A percentile compares a stretch with the other conserved stretches of the same genome.
These are phyloP conservation scores for Nicotiana knightiana DNA, from an alignment of 257 asterid species.

Conservation along the genomic window DNA sequence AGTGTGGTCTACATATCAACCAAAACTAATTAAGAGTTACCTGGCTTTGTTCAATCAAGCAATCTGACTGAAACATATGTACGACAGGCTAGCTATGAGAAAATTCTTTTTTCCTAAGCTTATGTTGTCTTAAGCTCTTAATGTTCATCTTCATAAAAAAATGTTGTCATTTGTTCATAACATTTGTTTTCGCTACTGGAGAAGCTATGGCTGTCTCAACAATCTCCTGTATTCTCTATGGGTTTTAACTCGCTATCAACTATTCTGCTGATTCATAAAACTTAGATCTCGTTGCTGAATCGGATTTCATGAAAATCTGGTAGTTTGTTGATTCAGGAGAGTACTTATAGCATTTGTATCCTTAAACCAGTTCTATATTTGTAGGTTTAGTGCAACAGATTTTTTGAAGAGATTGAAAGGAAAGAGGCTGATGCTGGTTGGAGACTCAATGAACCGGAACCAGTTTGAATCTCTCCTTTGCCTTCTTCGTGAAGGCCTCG, in stretches of 20 bases:
- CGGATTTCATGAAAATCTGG: no score
- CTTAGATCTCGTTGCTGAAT: not conserved
- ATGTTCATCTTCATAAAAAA: not conserved
- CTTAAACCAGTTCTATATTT: constrained; percentile 4
- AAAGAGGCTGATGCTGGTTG: constrained; percentile 83
- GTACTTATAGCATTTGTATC: not conserved
- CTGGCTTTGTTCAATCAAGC: not conserved
- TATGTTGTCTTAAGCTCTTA: not conserved
- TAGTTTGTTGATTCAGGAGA: not conserved
- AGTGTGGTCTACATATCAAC: not conserved
- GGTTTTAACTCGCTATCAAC: not conserved
- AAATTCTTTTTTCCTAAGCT: not conserved
- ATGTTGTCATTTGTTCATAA: not conserved
- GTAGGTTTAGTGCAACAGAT: constrained; percentile 81
- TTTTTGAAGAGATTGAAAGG: constrained; percentile 86
- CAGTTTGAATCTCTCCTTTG: constrained; percentile 94
- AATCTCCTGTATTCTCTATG: not conserved
- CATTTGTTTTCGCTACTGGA: not conserved
- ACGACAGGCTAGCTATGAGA: not conserved
- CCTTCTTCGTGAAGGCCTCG: constrained; percentile 67
- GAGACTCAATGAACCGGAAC: constrained; percentile 98
- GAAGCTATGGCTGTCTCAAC: not conserved
- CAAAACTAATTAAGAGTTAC: not conserved
- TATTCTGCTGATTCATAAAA: not conserved
- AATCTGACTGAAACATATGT: not conserved